Base-by-base conservation (phyloP, 164 flowering plant genomes). In the Magnolia changhungtana region DNA sequence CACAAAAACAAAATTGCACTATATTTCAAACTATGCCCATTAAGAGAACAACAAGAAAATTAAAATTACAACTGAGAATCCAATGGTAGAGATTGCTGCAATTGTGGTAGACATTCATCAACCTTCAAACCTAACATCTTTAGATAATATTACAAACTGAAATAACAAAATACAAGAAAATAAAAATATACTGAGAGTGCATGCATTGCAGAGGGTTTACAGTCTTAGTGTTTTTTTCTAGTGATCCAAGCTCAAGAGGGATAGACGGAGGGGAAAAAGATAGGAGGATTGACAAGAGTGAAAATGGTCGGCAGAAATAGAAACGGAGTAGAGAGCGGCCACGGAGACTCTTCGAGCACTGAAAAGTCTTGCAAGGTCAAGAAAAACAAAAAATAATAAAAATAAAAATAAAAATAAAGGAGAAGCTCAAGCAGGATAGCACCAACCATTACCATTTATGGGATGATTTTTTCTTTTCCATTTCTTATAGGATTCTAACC, bases 341-440 rank as follows among this genome's bases (percentile, higher is more conserved):
- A 75, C 0, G 19, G 49, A 24, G 1, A 23, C 2, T 0, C 1
- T 7, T 1, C 1, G 14, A 73, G 13, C 4, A 0, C 0, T 19
- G 1, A 69, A 63, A 86, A 87, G 90, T 59, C 90, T 86, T 87
- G 90, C 90, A 87, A 87, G 88, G 86, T 84, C 90, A 87, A 87
- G 90, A 87, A 87, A 84, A 78, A 73, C 0, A 20, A 21, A 18
- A 8, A 64, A 19, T n/a, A 63, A 23, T 7, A 8, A 7, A 8
- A 50, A 21, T 3, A 24, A 55, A 69, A 69, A 7, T 1, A 5
- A 72, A 7, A 19, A 27, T 11, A 14, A 51, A 23, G 27, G 29
- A 27, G 50, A 50, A 14, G 3, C 61, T 55, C 61, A 55, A 11
- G 11, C 11, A 55, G 61, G 61, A 55, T 55, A 55, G 61, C 61